Percentiles rank a stretch among this genome's conserved stretches.
Evolutionary conservation across 257 asterid genomes (phyloP).

Genomic region (Solanum pennellii): DNA sequence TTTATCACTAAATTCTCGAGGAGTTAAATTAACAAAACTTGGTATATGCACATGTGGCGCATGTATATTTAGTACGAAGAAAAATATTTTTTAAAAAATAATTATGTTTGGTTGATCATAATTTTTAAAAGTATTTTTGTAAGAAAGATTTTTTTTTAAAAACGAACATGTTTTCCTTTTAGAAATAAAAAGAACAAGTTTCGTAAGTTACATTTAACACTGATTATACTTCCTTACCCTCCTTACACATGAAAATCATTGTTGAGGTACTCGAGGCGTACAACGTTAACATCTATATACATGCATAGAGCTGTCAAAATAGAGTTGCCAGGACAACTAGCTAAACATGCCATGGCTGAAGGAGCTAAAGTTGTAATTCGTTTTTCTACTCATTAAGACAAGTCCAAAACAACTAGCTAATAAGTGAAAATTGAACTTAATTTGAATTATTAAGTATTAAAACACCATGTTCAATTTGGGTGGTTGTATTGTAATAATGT

Average conservation of each 20-base stretch:
- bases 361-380: constrained; percentile 48
- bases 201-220: constrained; percentile 16
- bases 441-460: not conserved
- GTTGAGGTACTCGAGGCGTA: constrained; percentile 3
- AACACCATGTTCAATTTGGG: too few species aligned
- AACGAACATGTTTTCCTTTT: constrained; percentile 11
- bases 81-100: too few species aligned
- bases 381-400: constrained; percentile 5
- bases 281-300: constrained; percentile 54
- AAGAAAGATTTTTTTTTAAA: too few species aligned
- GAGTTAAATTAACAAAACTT: too few species aligned
- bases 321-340: constrained; percentile 66
- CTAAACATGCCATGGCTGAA: constrained; percentile 65
- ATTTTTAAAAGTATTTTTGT: too few species aligned
- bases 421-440: not conserved
- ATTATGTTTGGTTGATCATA: too few species aligned
- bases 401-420: not conserved
- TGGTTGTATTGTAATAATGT: too few species aligned
- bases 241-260: constrained; percentile 47
- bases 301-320: constrained; percentile 67
- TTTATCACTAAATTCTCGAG: too few species aligned
- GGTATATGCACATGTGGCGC: too few species aligned
- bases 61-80: too few species aligned
- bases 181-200: too few species aligned
- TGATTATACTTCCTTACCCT: too few species aligned